These are phyloP conservation scores for Apostasia shenzhenica DNA, from an alignment of 106 monocot species.

Conservation along the genomic window DNA sequence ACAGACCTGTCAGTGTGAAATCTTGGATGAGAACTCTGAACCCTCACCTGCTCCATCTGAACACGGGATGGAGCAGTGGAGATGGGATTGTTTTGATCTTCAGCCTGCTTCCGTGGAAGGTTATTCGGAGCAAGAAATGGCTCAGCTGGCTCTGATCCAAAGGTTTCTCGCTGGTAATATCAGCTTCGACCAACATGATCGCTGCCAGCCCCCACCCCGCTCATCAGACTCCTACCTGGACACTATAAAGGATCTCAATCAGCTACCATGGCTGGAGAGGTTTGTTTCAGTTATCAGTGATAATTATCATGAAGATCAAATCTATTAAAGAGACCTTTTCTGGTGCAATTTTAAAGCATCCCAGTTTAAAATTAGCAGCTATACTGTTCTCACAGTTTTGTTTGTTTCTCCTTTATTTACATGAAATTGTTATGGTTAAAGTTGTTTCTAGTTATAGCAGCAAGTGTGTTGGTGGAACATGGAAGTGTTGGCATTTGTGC, in stretches of 20 bases:
- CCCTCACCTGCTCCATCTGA: conserved; percentile 9
- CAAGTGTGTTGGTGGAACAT: no score
- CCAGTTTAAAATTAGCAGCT: no score
- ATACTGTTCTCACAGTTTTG: no score
- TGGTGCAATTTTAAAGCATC: no score
- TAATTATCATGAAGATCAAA: conserved; percentile 61
- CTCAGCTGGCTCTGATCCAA: conserved; percentile 83
- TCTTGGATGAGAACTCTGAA: conserved; percentile 23
- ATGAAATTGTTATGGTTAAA: no score
- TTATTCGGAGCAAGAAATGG: conserved; percentile 80
- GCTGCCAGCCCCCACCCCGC: conserved; percentile 53
- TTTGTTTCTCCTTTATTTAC: no score
- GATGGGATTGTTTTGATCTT: conserved; percentile 69
- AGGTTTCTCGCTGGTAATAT: conserved; percentile 82
- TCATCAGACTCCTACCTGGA: conserved; percentile 83
- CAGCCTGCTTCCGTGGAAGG: conserved; percentile 36
- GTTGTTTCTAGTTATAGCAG: no score
- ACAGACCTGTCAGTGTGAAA: conserved; percentile 52
- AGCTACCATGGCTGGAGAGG: conserved; percentile 96
- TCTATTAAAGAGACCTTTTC: conserved; percentile 25
- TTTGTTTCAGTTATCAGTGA: conserved; percentile 91
- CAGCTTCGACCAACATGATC: conserved; percentile 31
- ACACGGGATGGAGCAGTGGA: conserved; percentile 50
- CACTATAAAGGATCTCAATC: conserved; percentile 85
- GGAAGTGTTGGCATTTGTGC: no score